Evolutionary conservation across 2,329 filamentous ascomycete species (phyloP), one percentile per base, ranked within the genome.

Genomic region (Aspergillus eucalypticola): DNA sequence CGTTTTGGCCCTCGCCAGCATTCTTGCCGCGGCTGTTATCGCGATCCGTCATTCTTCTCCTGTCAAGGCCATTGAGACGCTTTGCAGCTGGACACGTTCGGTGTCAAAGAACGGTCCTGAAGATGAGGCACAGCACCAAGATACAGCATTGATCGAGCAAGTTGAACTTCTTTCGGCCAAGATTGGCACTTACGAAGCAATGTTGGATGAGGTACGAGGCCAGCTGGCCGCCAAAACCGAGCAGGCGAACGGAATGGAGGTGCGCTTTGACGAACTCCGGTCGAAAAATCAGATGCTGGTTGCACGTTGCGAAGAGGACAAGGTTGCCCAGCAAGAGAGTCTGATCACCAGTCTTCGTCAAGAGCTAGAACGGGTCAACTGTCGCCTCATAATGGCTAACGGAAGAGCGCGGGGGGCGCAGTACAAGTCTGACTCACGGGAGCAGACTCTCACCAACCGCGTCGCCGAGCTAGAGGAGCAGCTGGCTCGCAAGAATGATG

Each of bases 401-500:
- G 13, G 13, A 8, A 54, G 38, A 10, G 19, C 57, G 38, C 53
- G 21, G 41, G 4, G 19, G 7, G 19, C 19, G 10, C 38, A 66
- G 39, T 23, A 61, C 6, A 48, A 61, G 27, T 39, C 49, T 51
- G 23, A 15, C 39, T 32, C 48, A 13, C 50, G 44, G 38, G 54
- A 52, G 39, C 48, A 52, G 19, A 15, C 46, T 23, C 50, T 65
- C 44, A 7, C 15, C 10, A 35, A 48, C 19, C 53, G 59, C 6
- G 17, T 66, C 41, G 29, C 41, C 38, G 38, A 52, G 46, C 55
- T 67, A 21, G 48, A 66, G 56, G 15, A 54, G 21, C 51, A 65
- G 49, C 23, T 63, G 27, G 27, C 50, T n/a, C 8, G 44, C n/a
- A 39, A 35, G 23, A 50, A 4, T 39, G 39, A 56, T n/a, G 39